Conservation (phyloP, 106 monocot genomes). For the Triglochin maritima region DNA sequence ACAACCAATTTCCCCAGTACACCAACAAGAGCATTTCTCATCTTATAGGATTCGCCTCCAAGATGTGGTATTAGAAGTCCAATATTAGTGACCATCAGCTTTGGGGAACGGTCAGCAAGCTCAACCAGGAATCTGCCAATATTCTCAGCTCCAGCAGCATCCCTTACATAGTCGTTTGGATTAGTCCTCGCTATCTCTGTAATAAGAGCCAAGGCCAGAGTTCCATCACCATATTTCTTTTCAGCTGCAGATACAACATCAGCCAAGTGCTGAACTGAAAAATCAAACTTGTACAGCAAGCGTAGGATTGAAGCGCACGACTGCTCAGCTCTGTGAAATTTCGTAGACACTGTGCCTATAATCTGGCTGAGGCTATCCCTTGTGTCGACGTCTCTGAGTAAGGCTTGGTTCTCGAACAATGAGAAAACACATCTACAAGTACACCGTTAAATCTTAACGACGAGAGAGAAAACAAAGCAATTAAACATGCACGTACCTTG, state of each 20-base stretch:
- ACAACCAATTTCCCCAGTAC: conserved; percentile 77
- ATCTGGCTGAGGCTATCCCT: conserved; percentile 59
- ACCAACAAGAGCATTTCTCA: conserved; percentile 80
- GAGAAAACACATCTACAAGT: conserved; percentile 47
- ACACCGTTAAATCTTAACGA: neutral
- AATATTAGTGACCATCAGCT: conserved; percentile 72
- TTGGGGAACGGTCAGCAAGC: conserved; percentile 65
- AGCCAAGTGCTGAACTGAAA: conserved; percentile 50
- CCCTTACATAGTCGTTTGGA: conserved; percentile 79
- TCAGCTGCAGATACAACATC: conserved; percentile 51
- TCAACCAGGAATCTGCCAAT: conserved; percentile 86
- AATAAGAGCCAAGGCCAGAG: conserved; percentile 49
- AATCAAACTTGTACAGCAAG: conserved; percentile 83
- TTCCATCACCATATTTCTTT: conserved; percentile 73
- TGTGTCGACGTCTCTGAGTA: conserved; percentile 54
- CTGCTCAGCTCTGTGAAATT: conserved; percentile 37
- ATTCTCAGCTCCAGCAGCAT: conserved; percentile 82
- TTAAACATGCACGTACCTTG: conserved; percentile 35
- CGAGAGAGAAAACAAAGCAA: neutral
- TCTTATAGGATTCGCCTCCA: conserved; percentile 98
- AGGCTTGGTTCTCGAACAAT: conserved; percentile 55
- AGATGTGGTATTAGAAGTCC: conserved; percentile 87
- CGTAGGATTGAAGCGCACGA: conserved; percentile 67
- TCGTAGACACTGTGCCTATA: conserved; percentile 61
- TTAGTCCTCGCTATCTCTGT: conserved; percentile 75